Evolutionary conservation across 208 protist species (phyloP).

Genomic region (Trypanosoma cruzi): DNA sequence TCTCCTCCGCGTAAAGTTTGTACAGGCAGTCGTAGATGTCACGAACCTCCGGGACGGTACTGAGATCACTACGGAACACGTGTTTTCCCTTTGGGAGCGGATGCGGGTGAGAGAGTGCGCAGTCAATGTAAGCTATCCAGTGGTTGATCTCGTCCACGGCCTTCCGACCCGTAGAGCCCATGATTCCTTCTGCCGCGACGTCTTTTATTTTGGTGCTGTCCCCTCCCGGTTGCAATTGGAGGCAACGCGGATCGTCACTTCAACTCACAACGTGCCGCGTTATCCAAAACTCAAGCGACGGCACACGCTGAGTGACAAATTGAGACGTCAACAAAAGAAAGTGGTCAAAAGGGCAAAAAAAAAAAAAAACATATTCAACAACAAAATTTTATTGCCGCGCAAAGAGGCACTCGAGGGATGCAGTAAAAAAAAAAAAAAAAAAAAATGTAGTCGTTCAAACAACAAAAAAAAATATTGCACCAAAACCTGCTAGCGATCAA

Average conservation of each 20-base stretch:
- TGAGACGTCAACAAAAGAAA: no score
- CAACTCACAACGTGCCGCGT: no score
- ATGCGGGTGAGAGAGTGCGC: slow-evolving; percentile 59
- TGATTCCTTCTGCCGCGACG: not conserved
- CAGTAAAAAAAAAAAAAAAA: no score
- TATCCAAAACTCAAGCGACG: no score
- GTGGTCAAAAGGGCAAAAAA: no score
- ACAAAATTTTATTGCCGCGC: no score
- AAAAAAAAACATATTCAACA: no score
- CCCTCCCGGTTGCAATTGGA: not conserved
- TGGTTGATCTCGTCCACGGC: slow-evolving; percentile 57
- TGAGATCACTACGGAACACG: slow-evolving; percentile 41
- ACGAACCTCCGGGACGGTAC: slow-evolving; percentile 46
- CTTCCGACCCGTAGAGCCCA: slow-evolving; percentile 39
- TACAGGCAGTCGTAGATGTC: slow-evolving; percentile 81
- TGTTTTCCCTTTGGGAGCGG: slow-evolving; percentile 73
- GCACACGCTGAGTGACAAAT: no score
- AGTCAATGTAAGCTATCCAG: slow-evolving; percentile 67
- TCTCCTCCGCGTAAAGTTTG: slow-evolving; percentile 78
- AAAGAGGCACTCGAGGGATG: no score
- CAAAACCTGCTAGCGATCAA: no score
- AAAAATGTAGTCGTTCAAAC: no score
- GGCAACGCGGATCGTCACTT: not conserved
- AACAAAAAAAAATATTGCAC: no score
- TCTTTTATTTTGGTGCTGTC: not conserved